A percentile compares a stretch with the other conserved stretches of the same genome.
These are phyloP conservation scores for Penicillium sp. DNA, from an alignment of 2,329 filamentous ascomycete genomes.

Conservation along the genomic window DNA sequence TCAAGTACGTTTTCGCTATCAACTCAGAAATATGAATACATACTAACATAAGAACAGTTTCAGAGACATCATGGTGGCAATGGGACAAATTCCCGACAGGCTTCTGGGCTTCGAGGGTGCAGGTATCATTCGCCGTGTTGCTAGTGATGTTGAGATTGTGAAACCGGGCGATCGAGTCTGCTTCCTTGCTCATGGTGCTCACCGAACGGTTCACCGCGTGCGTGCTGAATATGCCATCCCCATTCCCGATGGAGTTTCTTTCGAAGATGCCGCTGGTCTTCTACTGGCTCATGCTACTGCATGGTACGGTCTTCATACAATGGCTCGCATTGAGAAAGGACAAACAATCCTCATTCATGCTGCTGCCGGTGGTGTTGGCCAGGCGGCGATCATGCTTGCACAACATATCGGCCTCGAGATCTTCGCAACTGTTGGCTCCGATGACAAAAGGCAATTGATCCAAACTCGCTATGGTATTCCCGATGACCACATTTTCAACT, in stretches of 20 bases:
- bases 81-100: not conserved
- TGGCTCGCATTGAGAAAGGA: conserved; percentile 10
- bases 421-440: conserved; percentile 23
- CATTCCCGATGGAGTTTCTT: conserved; percentile 2
- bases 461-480: conserved; percentile 16
- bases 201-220: not conserved
- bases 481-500: conserved; percentile 25
- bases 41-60: conserved; percentile 16
- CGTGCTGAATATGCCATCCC: not conserved
- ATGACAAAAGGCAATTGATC: conserved; percentile 21
- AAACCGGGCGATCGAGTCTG: not conserved
- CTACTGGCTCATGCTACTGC: conserved; percentile 5
- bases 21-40: not conserved
- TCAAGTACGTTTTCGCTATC: not conserved
- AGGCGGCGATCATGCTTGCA: conserved; percentile 19
- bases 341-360: conserved; percentile 27
- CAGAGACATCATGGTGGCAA: conserved; percentile 28
- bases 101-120: conserved; percentile 1
- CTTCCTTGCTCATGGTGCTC: not conserved
- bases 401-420: conserved; percentile 16
- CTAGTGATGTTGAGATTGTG: not conserved
- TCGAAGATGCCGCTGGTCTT: conserved; percentile 8
- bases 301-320: conserved; percentile 4
- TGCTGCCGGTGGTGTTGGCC: conserved; percentile 22
- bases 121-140: conserved; percentile 3